Percentiles rank a stretch among this genome's conserved stretches.
These are phyloP conservation scores for Adansonia madagascariensis DNA, from an alignment of 441 rosid species.

Conservation along the genomic window DNA sequence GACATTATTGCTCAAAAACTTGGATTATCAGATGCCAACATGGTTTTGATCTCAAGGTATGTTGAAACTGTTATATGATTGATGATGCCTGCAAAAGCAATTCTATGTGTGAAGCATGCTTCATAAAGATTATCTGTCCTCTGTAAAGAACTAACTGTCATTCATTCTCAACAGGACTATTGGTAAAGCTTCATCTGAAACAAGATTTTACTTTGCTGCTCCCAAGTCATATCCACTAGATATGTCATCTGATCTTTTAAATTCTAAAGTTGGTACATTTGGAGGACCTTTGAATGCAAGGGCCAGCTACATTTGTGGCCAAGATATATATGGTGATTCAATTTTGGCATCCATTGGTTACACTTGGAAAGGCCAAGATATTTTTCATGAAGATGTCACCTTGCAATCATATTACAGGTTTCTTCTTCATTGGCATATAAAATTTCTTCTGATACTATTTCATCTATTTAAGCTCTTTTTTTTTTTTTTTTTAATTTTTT, in stretches of 20 bases:
- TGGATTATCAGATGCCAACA: conserved; percentile 63
- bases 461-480: conserved; percentile 4
- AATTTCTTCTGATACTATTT: conserved; percentile 12
- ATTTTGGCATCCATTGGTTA: conserved; percentile 90
- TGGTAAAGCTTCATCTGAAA: conserved; percentile 90
- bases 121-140: conserved; percentile 17
- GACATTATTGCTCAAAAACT: conserved; percentile 73
- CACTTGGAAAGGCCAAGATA: conserved; percentile 70
- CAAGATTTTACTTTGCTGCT: conserved; percentile 69
- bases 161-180: conserved; percentile 60
- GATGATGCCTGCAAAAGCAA: not conserved
- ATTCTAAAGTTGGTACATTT: conserved; percentile 34
- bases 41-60: conserved; percentile 80
- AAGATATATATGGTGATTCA: conserved; percentile 77
- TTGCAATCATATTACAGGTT: conserved; percentile 85
- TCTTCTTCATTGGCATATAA: conserved; percentile 26
- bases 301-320: conserved; percentile 81
- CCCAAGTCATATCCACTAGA: conserved; percentile 47
- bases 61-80: conserved; percentile 26
- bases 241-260: conserved; percentile 42
- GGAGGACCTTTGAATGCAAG: conserved; percentile 63
- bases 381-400: conserved; percentile 68
- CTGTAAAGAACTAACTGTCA: conserved; percentile 26
- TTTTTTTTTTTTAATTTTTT: not conserved
- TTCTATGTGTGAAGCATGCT: conserved; percentile 22